Conservation (phyloP, 2,329 filamentous ascomycete genomes). For the Rhynchosporium secalis region DNA sequence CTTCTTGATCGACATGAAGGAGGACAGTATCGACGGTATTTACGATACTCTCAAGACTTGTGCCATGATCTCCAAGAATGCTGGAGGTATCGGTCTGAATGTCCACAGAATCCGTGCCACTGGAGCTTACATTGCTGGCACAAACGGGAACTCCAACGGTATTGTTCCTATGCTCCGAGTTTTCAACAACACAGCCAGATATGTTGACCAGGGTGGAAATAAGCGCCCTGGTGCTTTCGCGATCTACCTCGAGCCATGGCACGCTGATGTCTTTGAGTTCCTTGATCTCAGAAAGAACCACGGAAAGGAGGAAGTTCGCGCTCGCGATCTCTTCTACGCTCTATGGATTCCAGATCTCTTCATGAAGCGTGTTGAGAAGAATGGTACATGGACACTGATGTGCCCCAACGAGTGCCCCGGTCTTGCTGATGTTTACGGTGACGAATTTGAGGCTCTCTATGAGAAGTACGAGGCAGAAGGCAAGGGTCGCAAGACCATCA, state of each 20-base stretch:
- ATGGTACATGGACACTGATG: conserved; percentile 96
- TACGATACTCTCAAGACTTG: conserved; percentile 99
- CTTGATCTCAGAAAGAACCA: conserved; percentile 99
- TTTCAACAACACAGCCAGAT: conserved; percentile 98
- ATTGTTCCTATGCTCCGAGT: conserved; percentile 97
- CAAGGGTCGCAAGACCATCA: conserved; percentile 84
- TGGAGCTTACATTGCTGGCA: conserved; percentile 96
- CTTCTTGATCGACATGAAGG: conserved; percentile 99
- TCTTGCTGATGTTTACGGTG: conserved; percentile 93
- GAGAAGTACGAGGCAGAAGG: conserved; percentile 88
- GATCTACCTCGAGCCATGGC: conserved; percentile 99
- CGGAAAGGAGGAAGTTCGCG: conserved; percentile 96
- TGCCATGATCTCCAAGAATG: conserved; percentile 99
- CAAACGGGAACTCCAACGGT: conserved; percentile 97
- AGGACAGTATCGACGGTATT: conserved; percentile 98
- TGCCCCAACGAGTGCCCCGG: conserved; percentile 96
- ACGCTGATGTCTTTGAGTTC: conserved; percentile 96
- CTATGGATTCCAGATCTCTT: conserved; percentile 99
- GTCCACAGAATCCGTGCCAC: conserved; percentile 96
- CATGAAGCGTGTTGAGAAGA: conserved; percentile 99
- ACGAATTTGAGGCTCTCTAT: conserved; percentile 95
- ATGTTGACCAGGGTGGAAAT: conserved; percentile 98
- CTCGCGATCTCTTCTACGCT: conserved; percentile 95
- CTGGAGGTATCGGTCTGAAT: conserved; percentile 95
- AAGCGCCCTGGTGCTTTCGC: conserved; percentile 98